Percentiles rank a stretch among this genome's conserved stretches.
Conservation (phyloP, 495 filamentous ascomycete species). For the Aspergillus sclerotioniger region DNA sequence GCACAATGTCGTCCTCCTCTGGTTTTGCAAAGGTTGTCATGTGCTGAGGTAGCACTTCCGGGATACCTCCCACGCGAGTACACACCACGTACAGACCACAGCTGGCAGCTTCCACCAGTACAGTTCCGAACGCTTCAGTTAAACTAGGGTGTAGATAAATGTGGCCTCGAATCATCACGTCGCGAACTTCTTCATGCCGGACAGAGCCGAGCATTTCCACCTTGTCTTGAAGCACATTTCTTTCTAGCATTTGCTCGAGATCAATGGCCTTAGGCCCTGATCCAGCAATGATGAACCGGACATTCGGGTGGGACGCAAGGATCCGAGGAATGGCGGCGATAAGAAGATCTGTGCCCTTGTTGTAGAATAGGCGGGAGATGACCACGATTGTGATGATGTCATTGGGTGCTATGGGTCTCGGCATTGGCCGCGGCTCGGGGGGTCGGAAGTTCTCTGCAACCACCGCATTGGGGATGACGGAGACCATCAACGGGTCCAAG, state of each 20-base stretch:
- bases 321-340: slow-evolving; percentile 94
- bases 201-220: slow-evolving; percentile 90
- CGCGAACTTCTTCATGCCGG: slow-evolving; percentile 91
- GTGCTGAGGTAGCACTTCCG: slow-evolving; percentile 86
- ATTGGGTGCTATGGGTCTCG: slow-evolving; percentile 64
- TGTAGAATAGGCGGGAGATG: slow-evolving; percentile 96
- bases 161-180: slow-evolving; percentile 97
- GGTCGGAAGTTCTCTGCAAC: slow-evolving; percentile 95
- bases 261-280: slow-evolving; percentile 96
- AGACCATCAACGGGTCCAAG: slow-evolving; percentile 93
- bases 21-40: slow-evolving; percentile 95
- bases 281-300: slow-evolving; percentile 94
- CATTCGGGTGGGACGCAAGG: slow-evolving; percentile 80
- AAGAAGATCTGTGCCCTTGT: slow-evolving; percentile 94
- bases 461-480: slow-evolving; percentile 94
- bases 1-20: slow-evolving; percentile 86
- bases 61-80: slow-evolving; percentile 93
- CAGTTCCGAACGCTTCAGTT: slow-evolving; percentile 96
- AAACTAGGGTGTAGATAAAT: slow-evolving; percentile 94
- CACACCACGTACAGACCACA: slow-evolving; percentile 96
- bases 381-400: slow-evolving; percentile 95
- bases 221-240: slow-evolving; percentile 89
- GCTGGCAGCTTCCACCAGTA: slow-evolving; percentile 93
- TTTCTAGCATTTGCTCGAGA: slow-evolving; percentile 95
- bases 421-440: slow-evolving; percentile 48